These are phyloP conservation scores for Populus tremula DNA, from an alignment of 345 rosid species.

Conservation along the genomic window DNA sequence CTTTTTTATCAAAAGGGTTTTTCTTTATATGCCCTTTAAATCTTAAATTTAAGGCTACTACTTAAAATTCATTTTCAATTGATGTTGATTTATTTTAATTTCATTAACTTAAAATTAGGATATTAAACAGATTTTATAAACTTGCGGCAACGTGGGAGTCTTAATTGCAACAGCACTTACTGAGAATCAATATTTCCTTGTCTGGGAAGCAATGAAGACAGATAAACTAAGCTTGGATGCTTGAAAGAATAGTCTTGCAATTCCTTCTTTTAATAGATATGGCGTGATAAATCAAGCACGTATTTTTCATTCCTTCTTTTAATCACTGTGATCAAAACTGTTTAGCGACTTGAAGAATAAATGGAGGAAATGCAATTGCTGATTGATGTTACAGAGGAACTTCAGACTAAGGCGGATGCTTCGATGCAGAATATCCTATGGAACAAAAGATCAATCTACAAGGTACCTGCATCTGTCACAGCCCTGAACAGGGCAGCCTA, in stretches of 20 bases:
- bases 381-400: conserved; percentile 12
- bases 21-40: too few relatives aligned
- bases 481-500: conserved; percentile 37
- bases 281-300: neutral
- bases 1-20: too few relatives aligned
- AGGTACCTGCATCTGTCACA: conserved; percentile 28
- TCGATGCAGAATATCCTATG: conserved; percentile 18
- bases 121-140: too few relatives aligned
- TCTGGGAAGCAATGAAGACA: neutral
- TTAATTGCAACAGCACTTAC: too few relatives aligned
- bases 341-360: neutral
- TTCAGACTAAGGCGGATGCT: conserved; percentile 11
- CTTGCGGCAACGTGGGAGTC: too few relatives aligned
- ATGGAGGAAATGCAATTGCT: conserved; percentile 16
- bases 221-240: neutral
- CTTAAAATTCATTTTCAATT: too few relatives aligned
- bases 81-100: too few relatives aligned
- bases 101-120: too few relatives aligned
- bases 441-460: conserved; percentile 43
- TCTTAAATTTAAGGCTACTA: too few relatives aligned
- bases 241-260: neutral
- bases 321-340: neutral
- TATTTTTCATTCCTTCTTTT: neutral
- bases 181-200: neutral
- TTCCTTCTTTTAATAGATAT: neutral